Base-by-base conservation (phyloP, 805 yeast species). In the Starmerella apicola region DNA sequence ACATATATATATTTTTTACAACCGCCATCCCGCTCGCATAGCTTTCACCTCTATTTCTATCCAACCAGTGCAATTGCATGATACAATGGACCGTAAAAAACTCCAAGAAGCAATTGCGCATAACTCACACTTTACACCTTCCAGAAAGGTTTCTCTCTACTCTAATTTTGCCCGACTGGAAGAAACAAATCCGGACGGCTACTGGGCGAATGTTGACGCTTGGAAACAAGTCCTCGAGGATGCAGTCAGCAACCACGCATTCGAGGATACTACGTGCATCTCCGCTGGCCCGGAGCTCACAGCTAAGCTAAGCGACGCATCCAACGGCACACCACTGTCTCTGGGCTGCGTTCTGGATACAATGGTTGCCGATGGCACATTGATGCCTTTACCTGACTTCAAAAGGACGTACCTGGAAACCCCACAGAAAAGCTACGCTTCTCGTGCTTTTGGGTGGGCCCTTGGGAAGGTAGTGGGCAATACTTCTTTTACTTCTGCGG, bases 151-250 rank as follows among this genome's bases (percentile, higher is more conserved):
- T 4, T 70, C 76, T n/a, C 58, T 71, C 32, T 71, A 62, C 43
- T 67, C 74, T 2, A 67, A 71, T 45, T 71, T 69, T 46, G 46
- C 58, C 8, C 56, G 63, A n/a, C 56, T 71, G 23, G 56, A 59
- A 40, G 67, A 64, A 10, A 34, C 55, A 3, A 71, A 71, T 44
- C 61, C 59, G 3, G 74, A 67, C 40, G 77, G 77, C 5, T 70
- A 60, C 40, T 62, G 55, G 18, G 76, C 76, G 13, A 71, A 71
- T 45, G 20, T 71, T 12, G 49, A 49, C 4, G 69, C 71, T 3
- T 71, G 77, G 77, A 59, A 53, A 34, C 45, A 51, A 4, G 57
- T 65, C 9, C 50, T 71, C 7, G 36, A 49, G 17, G 54, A 53
- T 18, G 53, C 63, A 13, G 38, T 55, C 3, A 30, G 36, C 4